Percentiles rank a stretch among this genome's conserved stretches.
Conservation (phyloP, 176 grass and related monocot genomes). For the Eremochloa ophiuroides region DNA sequence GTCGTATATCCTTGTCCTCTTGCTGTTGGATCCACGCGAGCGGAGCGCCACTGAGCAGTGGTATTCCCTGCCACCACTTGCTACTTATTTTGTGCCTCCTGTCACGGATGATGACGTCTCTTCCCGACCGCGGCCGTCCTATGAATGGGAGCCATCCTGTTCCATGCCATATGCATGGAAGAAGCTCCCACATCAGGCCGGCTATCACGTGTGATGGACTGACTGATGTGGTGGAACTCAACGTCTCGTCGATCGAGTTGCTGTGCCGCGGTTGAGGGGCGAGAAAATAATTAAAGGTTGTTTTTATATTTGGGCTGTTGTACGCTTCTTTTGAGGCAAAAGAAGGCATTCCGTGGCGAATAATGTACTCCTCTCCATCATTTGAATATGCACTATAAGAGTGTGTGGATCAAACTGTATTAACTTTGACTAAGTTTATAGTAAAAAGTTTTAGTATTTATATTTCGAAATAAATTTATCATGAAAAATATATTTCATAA, state of each 20-base stretch:
- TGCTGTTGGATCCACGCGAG: constrained; percentile 6
- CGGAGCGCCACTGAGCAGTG: neutral
- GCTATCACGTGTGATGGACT: neutral
- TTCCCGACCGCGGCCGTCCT: neutral
- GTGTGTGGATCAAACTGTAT: no score
- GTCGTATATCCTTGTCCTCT: neutral
- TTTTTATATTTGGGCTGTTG: no score
- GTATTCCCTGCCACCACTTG: neutral
- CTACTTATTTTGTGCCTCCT: neutral
- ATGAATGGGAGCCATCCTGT: neutral
- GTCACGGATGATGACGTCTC: neutral
- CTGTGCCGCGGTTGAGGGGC: no score
- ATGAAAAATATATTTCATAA: no score
- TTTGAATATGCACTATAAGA: no score
- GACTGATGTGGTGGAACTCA: constrained; percentile 1
- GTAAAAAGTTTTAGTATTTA: no score
- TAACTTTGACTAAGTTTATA: no score
- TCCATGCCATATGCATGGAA: neutral
- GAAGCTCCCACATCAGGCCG: neutral
- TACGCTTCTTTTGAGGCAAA: no score
- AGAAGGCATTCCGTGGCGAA: no score
- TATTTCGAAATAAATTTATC: no score
- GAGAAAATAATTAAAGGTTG: no score
- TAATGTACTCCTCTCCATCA: no score
- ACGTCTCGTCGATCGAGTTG: neutral